Percentiles rank a stretch among this genome's conserved stretches.
Conservation (phyloP, 2,329 filamentous ascomycete genomes). For the Diaporthe sp. region DNA sequence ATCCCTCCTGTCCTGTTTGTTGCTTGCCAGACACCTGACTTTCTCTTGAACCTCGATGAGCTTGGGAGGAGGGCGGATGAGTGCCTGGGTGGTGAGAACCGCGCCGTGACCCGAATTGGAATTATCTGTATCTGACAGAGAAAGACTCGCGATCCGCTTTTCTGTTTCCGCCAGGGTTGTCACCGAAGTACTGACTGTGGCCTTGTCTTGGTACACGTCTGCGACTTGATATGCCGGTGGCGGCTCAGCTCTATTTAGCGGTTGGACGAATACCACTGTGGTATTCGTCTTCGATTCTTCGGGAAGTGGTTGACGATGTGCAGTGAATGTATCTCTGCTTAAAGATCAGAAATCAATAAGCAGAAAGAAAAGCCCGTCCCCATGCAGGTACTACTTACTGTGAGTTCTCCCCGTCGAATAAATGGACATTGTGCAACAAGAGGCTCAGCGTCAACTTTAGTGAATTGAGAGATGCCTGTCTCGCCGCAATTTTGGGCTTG, state of each 20-base stretch:
- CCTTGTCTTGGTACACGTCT: background rate
- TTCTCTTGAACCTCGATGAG: conserved; percentile 5
- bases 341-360: background rate
- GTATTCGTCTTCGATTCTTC: background rate
- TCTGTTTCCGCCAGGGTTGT: background rate
- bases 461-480: background rate
- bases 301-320: background rate
- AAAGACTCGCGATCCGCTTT: background rate
- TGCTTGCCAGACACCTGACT: background rate
- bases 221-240: background rate
- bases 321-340: background rate
- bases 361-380: too few relatives aligned
- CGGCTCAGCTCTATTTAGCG: background rate
- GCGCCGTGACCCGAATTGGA: background rate
- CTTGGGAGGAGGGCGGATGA: background rate
- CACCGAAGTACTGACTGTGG: rapidly evolving
- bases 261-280: background rate
- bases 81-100: rapidly evolving
- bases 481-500: background rate
- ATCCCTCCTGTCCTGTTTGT: background rate
- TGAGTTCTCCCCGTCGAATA: background rate
- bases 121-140: background rate
- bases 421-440: background rate
- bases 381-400: background rate
- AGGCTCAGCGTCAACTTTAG: conserved; percentile 13